phyloP scores from a whole-genome alignment of 1,284 basidiomycete species.

The Fereydounia khargensis region DNA sequence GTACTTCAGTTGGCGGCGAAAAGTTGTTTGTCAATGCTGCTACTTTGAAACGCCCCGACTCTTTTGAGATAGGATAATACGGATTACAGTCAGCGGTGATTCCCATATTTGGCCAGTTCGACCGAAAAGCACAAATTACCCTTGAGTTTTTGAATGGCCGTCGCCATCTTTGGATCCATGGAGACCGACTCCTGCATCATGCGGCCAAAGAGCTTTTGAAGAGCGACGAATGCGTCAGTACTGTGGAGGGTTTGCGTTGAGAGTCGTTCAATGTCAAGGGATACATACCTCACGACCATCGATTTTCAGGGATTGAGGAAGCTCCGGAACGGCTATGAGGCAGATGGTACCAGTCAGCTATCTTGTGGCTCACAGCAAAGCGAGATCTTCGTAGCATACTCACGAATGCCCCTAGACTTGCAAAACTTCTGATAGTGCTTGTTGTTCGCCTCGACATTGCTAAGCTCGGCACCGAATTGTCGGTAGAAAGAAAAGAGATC shows the following conservation, averaged over 20 bases:
- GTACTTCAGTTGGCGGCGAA: constrained; percentile 36
- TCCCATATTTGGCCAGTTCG: no score
- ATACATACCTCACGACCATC: constrained; percentile 33
- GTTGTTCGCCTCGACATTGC: constrained; percentile 43
- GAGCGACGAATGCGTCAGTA: no score
- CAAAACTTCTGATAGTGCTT: constrained; percentile 44
- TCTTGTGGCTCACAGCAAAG: no score
- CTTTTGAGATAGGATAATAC: constrained; percentile 24
- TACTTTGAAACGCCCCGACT: constrained; percentile 44
- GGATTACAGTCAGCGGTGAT: no score
- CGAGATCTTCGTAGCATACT: no score
- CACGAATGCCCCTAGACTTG: constrained; percentile 23
- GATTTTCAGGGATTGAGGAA: constrained; percentile 14
- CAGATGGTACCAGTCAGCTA: not conserved
- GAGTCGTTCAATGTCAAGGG: no score
- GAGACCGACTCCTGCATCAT: constrained; percentile 56
- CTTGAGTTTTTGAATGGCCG: constrained; percentile 38
- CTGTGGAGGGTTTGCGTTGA: no score
- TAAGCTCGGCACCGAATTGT: constrained; percentile 49
- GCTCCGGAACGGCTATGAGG: constrained; percentile 34
- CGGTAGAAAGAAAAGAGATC: constrained; percentile 53
- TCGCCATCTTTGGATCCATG: constrained; percentile 44
- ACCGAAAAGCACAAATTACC: no score
- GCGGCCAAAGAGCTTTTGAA: constrained; percentile 47
- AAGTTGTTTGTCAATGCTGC: constrained; percentile 59